Evolutionary conservation across 1,139 yeast species (phyloP).

Genomic region (Sugiyamaella paludigena): DNA sequence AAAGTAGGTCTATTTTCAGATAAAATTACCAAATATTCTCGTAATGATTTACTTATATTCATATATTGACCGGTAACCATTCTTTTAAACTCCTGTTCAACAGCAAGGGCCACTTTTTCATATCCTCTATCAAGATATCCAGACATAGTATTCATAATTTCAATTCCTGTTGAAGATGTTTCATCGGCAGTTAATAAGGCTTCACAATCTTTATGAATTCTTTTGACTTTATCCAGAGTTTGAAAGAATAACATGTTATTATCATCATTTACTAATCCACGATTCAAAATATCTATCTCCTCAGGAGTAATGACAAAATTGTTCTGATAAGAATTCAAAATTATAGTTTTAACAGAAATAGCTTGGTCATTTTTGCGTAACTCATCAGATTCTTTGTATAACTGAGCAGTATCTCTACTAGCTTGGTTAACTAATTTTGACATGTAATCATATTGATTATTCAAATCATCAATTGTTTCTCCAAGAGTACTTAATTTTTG

Average conservation of each 20-base stretch:
- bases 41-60: constrained; percentile 27
- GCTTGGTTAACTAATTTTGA: constrained; percentile 31
- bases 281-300: constrained; percentile 48
- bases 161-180: constrained; percentile 59
- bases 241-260: constrained; percentile 55
- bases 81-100: constrained; percentile 39
- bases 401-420: constrained; percentile 31
- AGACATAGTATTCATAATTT: constrained; percentile 62
- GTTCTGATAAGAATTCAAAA: constrained; percentile 57
- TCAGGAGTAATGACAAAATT: constrained; percentile 69
- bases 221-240: constrained; percentile 59
- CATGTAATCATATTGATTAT: constrained; percentile 32
- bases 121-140: constrained; percentile 52
- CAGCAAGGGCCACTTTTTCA: constrained; percentile 46
- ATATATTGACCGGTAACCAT: constrained; percentile 27
- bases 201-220: constrained; percentile 65
- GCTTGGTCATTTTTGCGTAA: constrained; percentile 46
- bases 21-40: constrained; percentile 34
- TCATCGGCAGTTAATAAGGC: constrained; percentile 65
- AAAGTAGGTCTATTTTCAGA: constrained; percentile 39
- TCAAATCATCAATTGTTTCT: constrained; percentile 41
- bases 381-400: constrained; percentile 42
- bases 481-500: constrained; percentile 47
- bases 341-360: constrained; percentile 51
- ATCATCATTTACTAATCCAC: constrained; percentile 33